A percentile compares a stretch with the other conserved stretches of the same genome.
These are phyloP conservation scores for Candida corydali DNA, from an alignment of 805 yeast species.

Conservation along the genomic window DNA sequence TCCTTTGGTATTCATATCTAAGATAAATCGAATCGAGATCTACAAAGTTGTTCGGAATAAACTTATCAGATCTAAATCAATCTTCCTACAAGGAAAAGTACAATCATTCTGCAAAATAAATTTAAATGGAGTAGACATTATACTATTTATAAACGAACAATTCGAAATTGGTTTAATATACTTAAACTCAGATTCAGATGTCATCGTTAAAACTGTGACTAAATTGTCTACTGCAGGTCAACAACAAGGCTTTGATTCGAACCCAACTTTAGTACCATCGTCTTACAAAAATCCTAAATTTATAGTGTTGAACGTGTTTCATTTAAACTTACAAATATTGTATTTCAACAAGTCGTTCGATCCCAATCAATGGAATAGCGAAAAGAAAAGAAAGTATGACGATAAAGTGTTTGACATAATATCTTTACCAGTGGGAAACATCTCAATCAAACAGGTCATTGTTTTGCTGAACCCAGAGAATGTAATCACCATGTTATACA, in stretches of 20 bases:
- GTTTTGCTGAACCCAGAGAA: conserved; percentile 1
- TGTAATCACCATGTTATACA: conserved; percentile 6
- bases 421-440: conserved; percentile 5
- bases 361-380: background rate
- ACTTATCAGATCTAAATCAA: background rate
- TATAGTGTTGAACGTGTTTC: conserved; percentile 4
- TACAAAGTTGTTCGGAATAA: background rate
- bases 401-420: background rate
- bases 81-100: background rate
- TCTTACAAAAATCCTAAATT: conserved; percentile 5
- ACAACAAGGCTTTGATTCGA: conserved; percentile 3
- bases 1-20: conserved; percentile 3
- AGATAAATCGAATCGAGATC: background rate
- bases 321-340: conserved; percentile 5
- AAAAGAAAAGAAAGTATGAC: conserved; percentile 1
- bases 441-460: conserved; percentile 4
- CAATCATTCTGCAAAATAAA: conserved; percentile 4
- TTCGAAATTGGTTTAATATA: conserved; percentile 5
- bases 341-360: background rate
- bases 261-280: conserved; percentile 5
- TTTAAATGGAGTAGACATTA: background rate
- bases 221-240: conserved; percentile 5
- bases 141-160: background rate
- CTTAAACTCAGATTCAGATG: background rate
- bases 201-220: background rate